phyloP scores from a whole-genome alignment of 164 flowering plant species.

The Taxillus chinensis region DNA sequence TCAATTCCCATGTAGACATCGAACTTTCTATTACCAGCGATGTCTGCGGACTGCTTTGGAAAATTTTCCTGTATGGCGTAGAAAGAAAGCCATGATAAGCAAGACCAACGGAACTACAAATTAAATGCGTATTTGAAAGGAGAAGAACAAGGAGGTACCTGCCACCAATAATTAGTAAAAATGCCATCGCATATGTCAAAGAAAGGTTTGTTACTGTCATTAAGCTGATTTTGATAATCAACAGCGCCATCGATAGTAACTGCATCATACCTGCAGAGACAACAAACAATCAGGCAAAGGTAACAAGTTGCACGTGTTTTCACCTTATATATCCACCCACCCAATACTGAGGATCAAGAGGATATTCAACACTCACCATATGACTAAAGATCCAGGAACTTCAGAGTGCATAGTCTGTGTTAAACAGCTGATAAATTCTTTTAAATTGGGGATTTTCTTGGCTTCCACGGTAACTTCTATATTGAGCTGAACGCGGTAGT shows the following conservation, averaged over 20 bases:
- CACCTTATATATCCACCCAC: no score
- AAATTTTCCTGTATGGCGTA: constrained; percentile 42
- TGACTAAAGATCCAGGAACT: constrained; percentile 66
- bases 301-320: neutral
- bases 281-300: neutral
- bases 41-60: constrained; percentile 60
- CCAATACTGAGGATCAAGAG: neutral
- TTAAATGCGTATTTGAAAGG: neutral
- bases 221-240: constrained; percentile 71
- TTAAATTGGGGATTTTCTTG: constrained; percentile 52
- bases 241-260: constrained; percentile 63
- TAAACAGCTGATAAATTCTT: constrained; percentile 69
- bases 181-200: constrained; percentile 93
- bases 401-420: constrained; percentile 60
- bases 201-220: constrained; percentile 73
- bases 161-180: constrained; percentile 78
- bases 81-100: neutral
- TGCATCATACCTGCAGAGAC: constrained; percentile 70
- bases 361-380: constrained; percentile 38
- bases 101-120: neutral
- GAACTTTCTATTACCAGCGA: constrained; percentile 70
- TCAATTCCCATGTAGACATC: constrained; percentile 98
- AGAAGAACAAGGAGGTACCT: constrained; percentile 28
- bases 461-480: constrained; percentile 53
- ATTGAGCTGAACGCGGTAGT: constrained; percentile 46